Evolutionary conservation across 441 rosid genomes (phyloP).

Genomic region (Gossypium schwendimanii): DNA sequence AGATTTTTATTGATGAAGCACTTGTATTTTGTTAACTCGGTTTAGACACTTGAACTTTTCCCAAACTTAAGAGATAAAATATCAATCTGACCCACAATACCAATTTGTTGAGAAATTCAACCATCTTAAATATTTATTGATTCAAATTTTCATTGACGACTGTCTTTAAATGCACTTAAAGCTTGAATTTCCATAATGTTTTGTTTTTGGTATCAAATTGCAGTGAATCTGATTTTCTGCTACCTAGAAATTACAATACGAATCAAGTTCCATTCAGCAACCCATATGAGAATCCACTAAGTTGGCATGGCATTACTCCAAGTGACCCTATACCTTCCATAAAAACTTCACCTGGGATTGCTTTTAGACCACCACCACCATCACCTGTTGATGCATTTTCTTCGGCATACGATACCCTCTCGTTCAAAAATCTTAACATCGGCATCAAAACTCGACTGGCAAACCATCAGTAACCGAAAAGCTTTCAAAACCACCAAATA

Average conservation of each 20-base stretch:
- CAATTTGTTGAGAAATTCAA: too few species aligned
- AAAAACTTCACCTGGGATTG: slow-evolving; percentile 26
- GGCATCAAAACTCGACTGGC: slow-evolving; percentile 14
- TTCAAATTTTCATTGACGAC: too few species aligned
- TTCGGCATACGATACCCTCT: slow-evolving; percentile 12
- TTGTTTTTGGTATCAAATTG: too few species aligned
- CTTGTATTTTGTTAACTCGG: too few species aligned
- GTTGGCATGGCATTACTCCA: slow-evolving; percentile 18
- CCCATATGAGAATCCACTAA: slow-evolving; percentile 9
- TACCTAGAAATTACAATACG: slow-evolving; percentile 26
- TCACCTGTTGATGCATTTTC: slow-evolving; percentile 14
- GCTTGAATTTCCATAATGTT: too few species aligned
- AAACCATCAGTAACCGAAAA: slow-evolving; percentile 20
- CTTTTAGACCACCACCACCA: slow-evolving; percentile 24
- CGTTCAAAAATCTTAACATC: slow-evolving; percentile 16
- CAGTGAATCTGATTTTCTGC: slow-evolving; percentile 14
- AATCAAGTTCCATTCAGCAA: slow-evolving; percentile 20
- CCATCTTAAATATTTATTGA: too few species aligned
- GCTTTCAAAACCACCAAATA: slow-evolving; percentile 16
- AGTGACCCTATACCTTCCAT: slow-evolving; percentile 17
- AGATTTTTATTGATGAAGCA: too few species aligned
- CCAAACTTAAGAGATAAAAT: too few species aligned
- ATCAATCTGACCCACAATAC: too few species aligned
- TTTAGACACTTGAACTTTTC: too few species aligned
- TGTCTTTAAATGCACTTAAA: too few species aligned